A percentile compares a stretch with the other conserved stretches of the same genome.
phyloP scores from a whole-genome alignment of 2,329 filamentous ascomycete species.

The Aspergillus felis region DNA sequence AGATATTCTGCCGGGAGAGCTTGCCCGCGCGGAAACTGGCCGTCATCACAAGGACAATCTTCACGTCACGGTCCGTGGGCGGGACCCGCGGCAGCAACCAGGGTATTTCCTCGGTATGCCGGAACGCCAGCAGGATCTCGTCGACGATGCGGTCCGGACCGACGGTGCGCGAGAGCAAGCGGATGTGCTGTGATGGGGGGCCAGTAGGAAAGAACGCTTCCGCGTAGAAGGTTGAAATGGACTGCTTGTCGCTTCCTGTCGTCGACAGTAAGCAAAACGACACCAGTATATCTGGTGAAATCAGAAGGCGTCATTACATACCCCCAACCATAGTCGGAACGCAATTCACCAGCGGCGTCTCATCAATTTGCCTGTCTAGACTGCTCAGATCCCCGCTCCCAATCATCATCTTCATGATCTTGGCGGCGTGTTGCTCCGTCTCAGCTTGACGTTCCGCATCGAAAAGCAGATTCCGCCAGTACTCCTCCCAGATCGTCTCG shows the following conservation, averaged over 20 bases:
- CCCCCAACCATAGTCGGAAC: constrained; percentile 36
- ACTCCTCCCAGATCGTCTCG: constrained; percentile 38
- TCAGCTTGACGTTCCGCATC: not conserved
- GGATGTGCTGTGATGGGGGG: constrained; percentile 45
- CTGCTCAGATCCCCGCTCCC: constrained; percentile 6
- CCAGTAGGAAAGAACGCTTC: constrained; percentile 51
- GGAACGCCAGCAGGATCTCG: constrained; percentile 53
- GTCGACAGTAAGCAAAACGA: not conserved
- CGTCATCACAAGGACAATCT: constrained; percentile 51
- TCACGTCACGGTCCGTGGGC: constrained; percentile 52
- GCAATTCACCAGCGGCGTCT: constrained; percentile 30
- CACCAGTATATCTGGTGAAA: not conserved
- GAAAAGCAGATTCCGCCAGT: constrained; percentile 24
- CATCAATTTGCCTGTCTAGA: constrained; percentile 7
- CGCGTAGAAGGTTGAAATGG: constrained; percentile 47
- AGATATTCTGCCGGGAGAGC: constrained; percentile 50
- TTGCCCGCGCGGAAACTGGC: constrained; percentile 36
- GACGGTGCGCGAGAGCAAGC: constrained; percentile 53
- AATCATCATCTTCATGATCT: constrained; percentile 16
- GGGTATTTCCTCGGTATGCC: constrained; percentile 50
- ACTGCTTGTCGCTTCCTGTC: constrained; percentile 19
- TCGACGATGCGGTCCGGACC: constrained; percentile 56
- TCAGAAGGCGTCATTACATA: constrained; percentile 7
- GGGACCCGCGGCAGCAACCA: constrained; percentile 56
- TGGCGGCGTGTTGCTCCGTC: constrained; percentile 10